A percentile compares a stretch with the other conserved stretches of the same genome.
Evolutionary conservation across 2,329 filamentous ascomycete species (phyloP).

Genomic region (Stagonosporopsis vannaccii): DNA sequence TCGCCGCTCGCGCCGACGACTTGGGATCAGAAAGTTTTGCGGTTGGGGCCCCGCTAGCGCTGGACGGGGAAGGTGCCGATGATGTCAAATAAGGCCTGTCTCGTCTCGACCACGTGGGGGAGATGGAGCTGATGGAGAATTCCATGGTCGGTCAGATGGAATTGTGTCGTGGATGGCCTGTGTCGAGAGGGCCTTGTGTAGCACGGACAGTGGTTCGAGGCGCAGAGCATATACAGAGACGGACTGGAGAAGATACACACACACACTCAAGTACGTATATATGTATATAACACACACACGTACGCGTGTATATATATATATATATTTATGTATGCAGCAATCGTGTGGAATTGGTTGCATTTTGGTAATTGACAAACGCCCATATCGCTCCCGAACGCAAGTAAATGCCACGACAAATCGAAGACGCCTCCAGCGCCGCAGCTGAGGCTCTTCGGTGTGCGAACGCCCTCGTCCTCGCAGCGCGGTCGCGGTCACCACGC

Average conservation of each 20-base stretch:
- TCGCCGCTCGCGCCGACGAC: conserved; percentile 21
- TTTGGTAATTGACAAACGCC: conserved; percentile 24
- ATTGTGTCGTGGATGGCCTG: background rate
- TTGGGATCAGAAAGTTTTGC: conserved; percentile 31
- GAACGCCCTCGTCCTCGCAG: background rate
- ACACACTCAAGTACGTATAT: too few relatives aligned
- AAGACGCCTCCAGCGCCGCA: background rate
- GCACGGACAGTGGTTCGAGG: background rate
- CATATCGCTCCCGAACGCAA: conserved; percentile 34
- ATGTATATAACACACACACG: too few relatives aligned
- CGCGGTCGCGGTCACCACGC: conserved; percentile 38
- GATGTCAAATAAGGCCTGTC: conserved; percentile 27
- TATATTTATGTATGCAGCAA: too few relatives aligned
- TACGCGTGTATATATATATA: too few relatives aligned
- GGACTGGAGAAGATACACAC: too few relatives aligned
- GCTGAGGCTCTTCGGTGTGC: background rate
- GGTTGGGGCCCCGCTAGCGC: conserved; percentile 29
- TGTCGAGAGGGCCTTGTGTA: background rate
- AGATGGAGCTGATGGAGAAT: background rate
- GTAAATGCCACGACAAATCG: conserved; percentile 21
- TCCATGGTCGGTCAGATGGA: background rate
- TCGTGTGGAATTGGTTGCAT: background rate
- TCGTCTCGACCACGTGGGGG: conserved; percentile 11
- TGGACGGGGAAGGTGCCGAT: conserved; percentile 20
- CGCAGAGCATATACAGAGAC: too few relatives aligned